These are phyloP conservation scores for Taxillus chinensis DNA, from an alignment of 164 flowering plant species.

Conservation along the genomic window DNA sequence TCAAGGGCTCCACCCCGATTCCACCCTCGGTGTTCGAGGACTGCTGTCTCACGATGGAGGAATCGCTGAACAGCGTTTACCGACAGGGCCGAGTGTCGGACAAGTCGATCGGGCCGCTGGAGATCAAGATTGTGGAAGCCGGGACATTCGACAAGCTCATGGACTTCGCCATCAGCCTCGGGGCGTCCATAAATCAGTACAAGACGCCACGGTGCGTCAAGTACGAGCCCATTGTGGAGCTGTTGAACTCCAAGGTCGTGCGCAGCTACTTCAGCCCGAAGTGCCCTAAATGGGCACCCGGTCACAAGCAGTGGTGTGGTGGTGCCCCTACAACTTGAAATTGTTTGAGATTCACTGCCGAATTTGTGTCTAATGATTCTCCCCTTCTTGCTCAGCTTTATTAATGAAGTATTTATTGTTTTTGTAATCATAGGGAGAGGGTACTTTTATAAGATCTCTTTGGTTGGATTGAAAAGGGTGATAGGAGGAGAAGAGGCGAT, in stretches of 20 bases:
- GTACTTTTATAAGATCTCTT: too few species aligned
- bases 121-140: slow-evolving; percentile 68
- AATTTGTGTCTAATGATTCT: too few species aligned
- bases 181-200: slow-evolving; percentile 94
- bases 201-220: slow-evolving; percentile 93
- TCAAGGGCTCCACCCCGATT: slow-evolving; percentile 44
- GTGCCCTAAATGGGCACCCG: slow-evolving; percentile 87
- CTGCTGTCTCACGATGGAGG: slow-evolving; percentile 79
- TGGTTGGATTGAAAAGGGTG: too few species aligned
- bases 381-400: too few species aligned
- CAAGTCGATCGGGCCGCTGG: slow-evolving; percentile 84
- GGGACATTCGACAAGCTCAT: slow-evolving; percentile 95
- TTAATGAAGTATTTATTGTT: too few species aligned
- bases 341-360: too few species aligned
- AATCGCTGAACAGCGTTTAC: slow-evolving; percentile 81
- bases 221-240: slow-evolving; percentile 76
- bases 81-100: slow-evolving; percentile 78
- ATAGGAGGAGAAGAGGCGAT: too few species aligned
- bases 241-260: slow-evolving; percentile 60
- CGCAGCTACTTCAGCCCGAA: slow-evolving; percentile 66
- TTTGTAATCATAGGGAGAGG: too few species aligned
- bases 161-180: slow-evolving; percentile 90
- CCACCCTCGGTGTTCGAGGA: slow-evolving; percentile 82
- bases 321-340: too few species aligned
- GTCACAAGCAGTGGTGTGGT: slow-evolving; percentile 63